Base-by-base conservation (phyloP, 1,284 basidiomycete species). In the Cutaneotrichosporon arboriforme region DNA sequence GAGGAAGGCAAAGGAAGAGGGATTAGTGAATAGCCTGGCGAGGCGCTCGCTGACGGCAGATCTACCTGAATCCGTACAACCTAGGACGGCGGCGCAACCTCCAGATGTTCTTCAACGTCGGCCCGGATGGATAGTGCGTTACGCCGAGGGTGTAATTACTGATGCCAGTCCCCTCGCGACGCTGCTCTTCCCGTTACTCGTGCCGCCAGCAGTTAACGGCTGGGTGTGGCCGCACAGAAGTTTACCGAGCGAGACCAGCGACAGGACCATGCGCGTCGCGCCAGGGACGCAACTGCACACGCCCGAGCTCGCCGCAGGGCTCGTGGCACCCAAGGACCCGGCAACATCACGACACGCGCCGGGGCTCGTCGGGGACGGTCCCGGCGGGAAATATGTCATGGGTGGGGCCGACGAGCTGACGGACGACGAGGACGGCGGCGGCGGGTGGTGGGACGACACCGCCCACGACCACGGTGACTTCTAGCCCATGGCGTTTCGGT, bases 31-130 rank as follows among this genome's bases (percentile, higher is more conserved):
- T 73, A n/a, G n/a, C 2, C 4, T n/a, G 26, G 15, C n/a, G 23
- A 8, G 41, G 22, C 21, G 31, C 33, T n/a, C 18, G 38, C 43
- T 55, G 37, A 55, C 44, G 38, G 1, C 57, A 87, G 84, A 78
- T 77, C 0, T 97, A 96, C 65, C 79, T 89, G 17, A 97, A 97
- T 67, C 91, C 88, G 8, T 97, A 92, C 69, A 87, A 98, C 69
- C 76, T 96, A 7, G 94, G 94, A 77, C 83, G 69, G 57, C 79
- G 72, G 23, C 54, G 80, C 57, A 97, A 98, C 68, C 74, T 97
- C 5, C 73, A 83, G 59, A 70, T 91, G 23, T 96, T 96, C 71
- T 97, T 97, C 78, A 96, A 97, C 64, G 66, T 93, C 33, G 88
- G 89, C 12, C 76, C 79, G 14, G 80, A 80, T 14, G 85, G 87